Percentiles rank a stretch among this genome's conserved stretches.
phyloP scores from a whole-genome alignment of 2,329 filamentous ascomycete species.

The Rutstroemia sydowiana region DNA sequence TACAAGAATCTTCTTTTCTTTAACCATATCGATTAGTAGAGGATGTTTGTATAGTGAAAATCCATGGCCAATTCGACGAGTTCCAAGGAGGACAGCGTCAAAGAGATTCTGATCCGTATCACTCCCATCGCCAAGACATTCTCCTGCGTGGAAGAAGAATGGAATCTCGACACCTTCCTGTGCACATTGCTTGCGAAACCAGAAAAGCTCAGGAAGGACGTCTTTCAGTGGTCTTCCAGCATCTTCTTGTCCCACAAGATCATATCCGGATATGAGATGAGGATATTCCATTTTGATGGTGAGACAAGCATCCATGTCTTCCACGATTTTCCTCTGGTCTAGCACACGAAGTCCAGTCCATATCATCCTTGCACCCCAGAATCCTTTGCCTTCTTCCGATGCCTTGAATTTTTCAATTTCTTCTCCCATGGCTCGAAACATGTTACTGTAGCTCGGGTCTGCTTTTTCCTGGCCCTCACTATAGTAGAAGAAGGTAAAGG shows the following conservation, averaged over 20 bases:
- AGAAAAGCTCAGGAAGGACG: slow-evolving; percentile 78
- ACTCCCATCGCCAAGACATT: slow-evolving; percentile 73
- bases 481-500: slow-evolving; percentile 66
- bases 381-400: slow-evolving; percentile 61
- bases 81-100: slow-evolving; percentile 80
- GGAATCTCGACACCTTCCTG: slow-evolving; percentile 74
- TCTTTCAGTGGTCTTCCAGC: slow-evolving; percentile 67
- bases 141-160: slow-evolving; percentile 90
- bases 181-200: slow-evolving; percentile 82
- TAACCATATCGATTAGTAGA: slow-evolving; percentile 78
- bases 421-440: slow-evolving; percentile 68
- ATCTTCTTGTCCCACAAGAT: slow-evolving; percentile 85
- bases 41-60: slow-evolving; percentile 90
- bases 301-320: slow-evolving; percentile 85
- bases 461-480: slow-evolving; percentile 55
- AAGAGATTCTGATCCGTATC: slow-evolving; percentile 75
- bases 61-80: slow-evolving; percentile 81
- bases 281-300: slow-evolving; percentile 72
- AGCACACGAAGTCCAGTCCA: slow-evolving; percentile 69
- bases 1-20: slow-evolving; percentile 78
- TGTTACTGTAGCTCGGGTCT: slow-evolving; percentile 59
- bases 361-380: slow-evolving; percentile 81
- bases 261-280: slow-evolving; percentile 76
- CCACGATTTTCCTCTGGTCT: slow-evolving; percentile 58
- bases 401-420: slow-evolving; percentile 70